These are phyloP conservation scores for Bimuria novae-zelandiae DNA, from an alignment of 2,329 filamentous ascomycete species.

Conservation along the genomic window DNA sequence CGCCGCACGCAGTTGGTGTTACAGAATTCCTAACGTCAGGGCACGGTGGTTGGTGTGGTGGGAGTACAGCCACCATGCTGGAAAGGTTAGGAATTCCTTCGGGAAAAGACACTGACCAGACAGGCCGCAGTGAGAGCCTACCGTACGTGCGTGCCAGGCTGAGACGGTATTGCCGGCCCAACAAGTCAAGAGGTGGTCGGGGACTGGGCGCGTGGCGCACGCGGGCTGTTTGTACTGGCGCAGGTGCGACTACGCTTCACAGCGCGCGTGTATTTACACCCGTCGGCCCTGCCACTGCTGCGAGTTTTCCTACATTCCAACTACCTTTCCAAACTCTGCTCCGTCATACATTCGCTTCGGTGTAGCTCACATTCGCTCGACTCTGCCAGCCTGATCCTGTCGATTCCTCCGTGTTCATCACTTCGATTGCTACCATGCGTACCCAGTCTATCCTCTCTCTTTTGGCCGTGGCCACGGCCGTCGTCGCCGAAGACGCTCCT, in stretches of 20 bases:
- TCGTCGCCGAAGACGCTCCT: conserved; percentile 42
- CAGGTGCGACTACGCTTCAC: conserved; percentile 5
- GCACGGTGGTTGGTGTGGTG: no score
- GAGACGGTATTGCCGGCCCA: no score
- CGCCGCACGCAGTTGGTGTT: no score
- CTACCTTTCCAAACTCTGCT: not conserved
- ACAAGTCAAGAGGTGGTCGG: not conserved
- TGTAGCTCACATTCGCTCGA: not conserved
- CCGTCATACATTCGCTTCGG: not conserved
- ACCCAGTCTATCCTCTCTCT: conserved; percentile 30
- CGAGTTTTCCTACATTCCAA: not conserved
- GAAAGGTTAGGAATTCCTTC: not conserved
- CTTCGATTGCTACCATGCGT: conserved; percentile 36
- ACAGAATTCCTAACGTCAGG: no score
- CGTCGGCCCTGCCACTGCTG: not conserved
- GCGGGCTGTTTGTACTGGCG: conserved; percentile 1
- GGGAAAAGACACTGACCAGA: no score
- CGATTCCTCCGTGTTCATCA: conserved; percentile 14
- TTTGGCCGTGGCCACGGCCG: conserved; percentile 35
- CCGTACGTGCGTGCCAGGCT: no score
- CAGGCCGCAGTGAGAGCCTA: not conserved
- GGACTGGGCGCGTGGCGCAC: not conserved
- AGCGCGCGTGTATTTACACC: conserved; percentile 5
- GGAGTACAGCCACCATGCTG: not conserved
- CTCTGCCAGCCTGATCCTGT: no score